These are phyloP conservation scores for Calonectria ilicicola DNA, from an alignment of 2,329 filamentous ascomycete genomes.

Conservation along the genomic window DNA sequence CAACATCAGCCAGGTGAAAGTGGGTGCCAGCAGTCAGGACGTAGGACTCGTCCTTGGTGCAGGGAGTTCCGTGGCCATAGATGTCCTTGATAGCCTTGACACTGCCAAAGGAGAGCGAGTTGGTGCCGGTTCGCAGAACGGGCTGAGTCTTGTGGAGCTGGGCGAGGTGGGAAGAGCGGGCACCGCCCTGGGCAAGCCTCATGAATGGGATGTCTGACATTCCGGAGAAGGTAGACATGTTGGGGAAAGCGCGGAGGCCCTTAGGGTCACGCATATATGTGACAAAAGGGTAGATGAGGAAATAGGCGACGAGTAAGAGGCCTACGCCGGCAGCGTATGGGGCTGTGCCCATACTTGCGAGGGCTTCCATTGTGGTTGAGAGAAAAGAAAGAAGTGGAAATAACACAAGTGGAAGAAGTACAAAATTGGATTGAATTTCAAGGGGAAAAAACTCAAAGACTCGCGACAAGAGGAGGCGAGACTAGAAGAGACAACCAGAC, in stretches of 20 bases:
- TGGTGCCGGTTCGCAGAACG: slow-evolving; percentile 41
- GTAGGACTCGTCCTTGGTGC: slow-evolving; percentile 62
- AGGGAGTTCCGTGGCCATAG: slow-evolving; percentile 59
- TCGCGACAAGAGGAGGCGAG: no score
- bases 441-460: neutral
- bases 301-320: slow-evolving; percentile 20
- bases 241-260: slow-evolving; percentile 38
- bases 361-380: slow-evolving; percentile 3
- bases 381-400: neutral
- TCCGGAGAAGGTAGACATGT: slow-evolving; percentile 36
- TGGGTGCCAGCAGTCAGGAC: slow-evolving; percentile 58
- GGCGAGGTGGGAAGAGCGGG: slow-evolving; percentile 61
- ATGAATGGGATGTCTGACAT: slow-evolving; percentile 33
- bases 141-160: slow-evolving; percentile 58
- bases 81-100: slow-evolving; percentile 48
- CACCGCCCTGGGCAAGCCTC: slow-evolving; percentile 40
- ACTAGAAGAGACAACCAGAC: neutral
- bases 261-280: slow-evolving; percentile 49
- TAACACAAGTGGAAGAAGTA: neutral
- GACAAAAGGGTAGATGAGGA: slow-evolving; percentile 27
- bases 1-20: slow-evolving; percentile 63
- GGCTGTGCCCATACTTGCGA: slow-evolving; percentile 26
- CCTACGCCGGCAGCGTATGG: slow-evolving; percentile 31
- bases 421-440: neutral
- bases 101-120: slow-evolving; percentile 39